Evolutionary conservation across 306 rosid species (phyloP), one percentile per base, ranked within the genome.

Genomic region (Cercis canadensis): DNA sequence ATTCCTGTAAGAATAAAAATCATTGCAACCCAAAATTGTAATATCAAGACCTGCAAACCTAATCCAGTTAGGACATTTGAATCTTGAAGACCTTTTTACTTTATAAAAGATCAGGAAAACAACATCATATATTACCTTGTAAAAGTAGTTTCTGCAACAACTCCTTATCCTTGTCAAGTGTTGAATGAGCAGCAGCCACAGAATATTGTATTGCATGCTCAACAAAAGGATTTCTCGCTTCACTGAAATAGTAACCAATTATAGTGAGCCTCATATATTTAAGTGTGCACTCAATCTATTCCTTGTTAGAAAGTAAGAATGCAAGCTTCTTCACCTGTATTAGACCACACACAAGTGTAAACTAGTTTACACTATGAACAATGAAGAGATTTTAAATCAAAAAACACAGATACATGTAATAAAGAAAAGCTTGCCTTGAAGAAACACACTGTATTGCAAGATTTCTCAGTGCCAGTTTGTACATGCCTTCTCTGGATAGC

Each of bases 11-110:
- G 97, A 94, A 81, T 94, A 94, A 55, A 94, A 94, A 73, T 89
- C 96, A 53, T 94, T 94, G 88, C 86, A 72, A 57, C 99, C 99
- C 83, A 94, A 78, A 79, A 94, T 87, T 37, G 97, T 94, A 81
- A 94, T 87, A 72, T 91, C 89, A 62, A 94, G 91, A 83, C 97
- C 99, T 94, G 81, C 84, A 63, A 8, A 53, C 74, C 57, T 37
- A 87, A 76, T 64, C 75, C 65, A 67, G 70, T 75, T 49, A 66
- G 71, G 77, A 51, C 62, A 81, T 68, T 33, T 74, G 61, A 68
- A 39, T 62, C 6, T 52, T 45, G 52, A 70, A 69, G 68, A 5
- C 41, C 13, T 41, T 32, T 7, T 67, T 52, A 10, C 32, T 43
- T 46, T 9, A 59, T 11, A 8, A 62, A 81, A 72, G 37, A 40